phyloP scores from a whole-genome alignment of 768 basidiomycete genomes.

The Trametes sanguinea region DNA sequence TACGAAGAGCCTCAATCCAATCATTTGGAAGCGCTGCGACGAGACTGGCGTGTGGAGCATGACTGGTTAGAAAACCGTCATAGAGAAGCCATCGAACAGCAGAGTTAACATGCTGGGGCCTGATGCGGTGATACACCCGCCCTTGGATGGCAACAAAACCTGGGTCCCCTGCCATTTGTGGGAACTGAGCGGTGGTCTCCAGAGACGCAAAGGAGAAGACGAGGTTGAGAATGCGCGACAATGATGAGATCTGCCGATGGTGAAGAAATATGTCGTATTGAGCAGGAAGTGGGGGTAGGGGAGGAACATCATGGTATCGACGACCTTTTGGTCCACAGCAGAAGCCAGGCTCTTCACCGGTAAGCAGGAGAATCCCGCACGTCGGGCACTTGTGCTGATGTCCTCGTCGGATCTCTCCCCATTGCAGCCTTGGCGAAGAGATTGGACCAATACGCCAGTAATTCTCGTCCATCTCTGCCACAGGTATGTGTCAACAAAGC shows the following conservation, averaged over 20 bases:
- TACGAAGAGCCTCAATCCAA: slow-evolving; percentile 19
- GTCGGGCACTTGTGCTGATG: no score
- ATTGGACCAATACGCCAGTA: no score
- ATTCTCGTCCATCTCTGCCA: no score
- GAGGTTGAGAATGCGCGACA: slow-evolving; percentile 34
- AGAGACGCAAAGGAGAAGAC: slow-evolving; percentile 37
- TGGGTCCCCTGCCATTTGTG: slow-evolving; percentile 17
- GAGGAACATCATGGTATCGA: slow-evolving; percentile 25
- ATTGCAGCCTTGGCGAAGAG: no score
- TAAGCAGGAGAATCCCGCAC: slow-evolving; percentile 31
- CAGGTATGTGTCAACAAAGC: no score
- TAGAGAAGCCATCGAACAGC: slow-evolving; percentile 38
- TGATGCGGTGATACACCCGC: slow-evolving; percentile 36
- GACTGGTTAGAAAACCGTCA: slow-evolving; percentile 30
- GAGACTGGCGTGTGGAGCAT: not conserved
- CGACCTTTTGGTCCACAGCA: slow-evolving; percentile 36
- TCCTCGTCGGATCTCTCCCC: no score
- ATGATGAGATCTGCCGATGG: slow-evolving; percentile 30
- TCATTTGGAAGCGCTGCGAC: not conserved
- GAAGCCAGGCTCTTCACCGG: slow-evolving; percentile 35
- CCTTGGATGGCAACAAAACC: slow-evolving; percentile 35
- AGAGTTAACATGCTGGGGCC: slow-evolving; percentile 31
- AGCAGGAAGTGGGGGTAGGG: slow-evolving; percentile 33
- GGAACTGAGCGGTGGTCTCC: slow-evolving; percentile 32
- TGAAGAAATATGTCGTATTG: slow-evolving; percentile 32